Evolutionary conservation across 768 basidiomycete genomes (phyloP).

Genomic region (Lactifluus volemus): DNA sequence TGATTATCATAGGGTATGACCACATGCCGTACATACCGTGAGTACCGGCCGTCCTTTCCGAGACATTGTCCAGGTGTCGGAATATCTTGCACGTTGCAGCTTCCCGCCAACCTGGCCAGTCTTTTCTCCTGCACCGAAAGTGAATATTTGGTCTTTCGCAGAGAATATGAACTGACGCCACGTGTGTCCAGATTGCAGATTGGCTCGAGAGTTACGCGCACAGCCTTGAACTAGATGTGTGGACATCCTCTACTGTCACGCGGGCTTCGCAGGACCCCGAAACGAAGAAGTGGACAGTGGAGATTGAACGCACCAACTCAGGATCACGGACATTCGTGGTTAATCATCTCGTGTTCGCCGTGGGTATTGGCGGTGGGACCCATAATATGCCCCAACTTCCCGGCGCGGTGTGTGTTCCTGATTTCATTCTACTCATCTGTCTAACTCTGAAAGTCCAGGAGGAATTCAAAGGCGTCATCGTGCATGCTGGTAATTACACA

Average conservation of each 20-base stretch:
- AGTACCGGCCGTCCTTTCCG: background rate
- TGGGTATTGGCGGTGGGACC: slow-evolving; percentile 28
- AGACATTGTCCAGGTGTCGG: background rate
- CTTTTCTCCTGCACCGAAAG: slow-evolving; percentile 27
- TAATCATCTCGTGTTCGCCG: slow-evolving; percentile 27
- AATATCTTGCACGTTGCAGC: background rate
- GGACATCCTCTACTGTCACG: slow-evolving; percentile 35
- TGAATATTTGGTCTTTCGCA: background rate
- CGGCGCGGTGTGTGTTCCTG: slow-evolving; percentile 7
- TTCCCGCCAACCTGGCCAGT: slow-evolving; percentile 30
- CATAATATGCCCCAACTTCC: slow-evolving; percentile 26
- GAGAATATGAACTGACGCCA: background rate
- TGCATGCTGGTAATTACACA: slow-evolving; percentile 28
- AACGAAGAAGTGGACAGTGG: slow-evolving; percentile 19
- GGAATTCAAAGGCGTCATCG: slow-evolving; percentile 24
- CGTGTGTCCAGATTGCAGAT: slow-evolving; percentile 41
- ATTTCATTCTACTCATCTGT: background rate
- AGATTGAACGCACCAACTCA: slow-evolving; percentile 11
- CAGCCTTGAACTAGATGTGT: slow-evolving; percentile 52
- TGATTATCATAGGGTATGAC: slow-evolving; percentile 34
- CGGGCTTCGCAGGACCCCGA: slow-evolving; percentile 16
- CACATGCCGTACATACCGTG: slow-evolving; percentile 41
- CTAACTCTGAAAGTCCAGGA: slow-evolving; percentile 14
- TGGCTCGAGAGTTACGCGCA: slow-evolving; percentile 62
- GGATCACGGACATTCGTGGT: slow-evolving; percentile 13